Evolutionary conservation across 768 basidiomycete species (phyloP).

Genomic region (Mycena vitilis): DNA sequence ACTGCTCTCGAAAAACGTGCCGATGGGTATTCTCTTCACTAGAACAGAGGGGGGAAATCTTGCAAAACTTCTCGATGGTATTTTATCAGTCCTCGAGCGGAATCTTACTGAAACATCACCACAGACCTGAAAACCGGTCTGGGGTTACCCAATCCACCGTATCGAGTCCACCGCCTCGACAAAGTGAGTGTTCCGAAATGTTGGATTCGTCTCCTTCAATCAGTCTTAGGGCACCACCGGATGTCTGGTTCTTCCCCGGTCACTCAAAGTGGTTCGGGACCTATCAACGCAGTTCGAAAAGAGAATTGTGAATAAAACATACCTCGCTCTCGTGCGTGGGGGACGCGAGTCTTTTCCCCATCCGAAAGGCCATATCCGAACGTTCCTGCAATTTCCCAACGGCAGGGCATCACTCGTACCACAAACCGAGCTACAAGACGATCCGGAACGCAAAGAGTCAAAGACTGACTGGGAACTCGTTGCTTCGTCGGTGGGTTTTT

Average conservation of each 20-base stretch:
- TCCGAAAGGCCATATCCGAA: constrained; percentile 55
- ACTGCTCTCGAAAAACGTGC: constrained; percentile 49
- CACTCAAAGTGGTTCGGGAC: constrained; percentile 54
- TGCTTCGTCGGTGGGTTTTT: constrained; percentile 63
- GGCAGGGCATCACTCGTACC: constrained; percentile 58
- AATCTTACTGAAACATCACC: neutral
- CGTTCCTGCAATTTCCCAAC: constrained; percentile 54
- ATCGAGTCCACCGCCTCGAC: constrained; percentile 74
- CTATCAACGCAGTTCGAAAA: constrained; percentile 66
- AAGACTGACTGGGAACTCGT: constrained; percentile 70
- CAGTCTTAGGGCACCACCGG: constrained; percentile 69
- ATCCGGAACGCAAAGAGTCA: constrained; percentile 47
- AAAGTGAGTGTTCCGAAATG: constrained; percentile 53
- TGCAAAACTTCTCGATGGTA: constrained; percentile 23
- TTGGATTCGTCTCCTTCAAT: neutral
- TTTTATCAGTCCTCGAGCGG: neutral
- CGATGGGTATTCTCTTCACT: constrained; percentile 29
- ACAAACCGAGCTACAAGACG: constrained; percentile 24
- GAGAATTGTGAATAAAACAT: constrained; percentile 64
- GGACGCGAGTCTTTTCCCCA: constrained; percentile 57
- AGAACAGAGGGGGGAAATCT: constrained; percentile 25
- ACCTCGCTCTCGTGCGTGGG: constrained; percentile 73
- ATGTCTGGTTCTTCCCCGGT: constrained; percentile 65
- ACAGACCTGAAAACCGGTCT: constrained; percentile 46
- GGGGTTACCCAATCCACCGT: constrained; percentile 50